A percentile compares a stretch with the other conserved stretches of the same genome.
Conservation (phyloP, 2,329 filamentous ascomycete species). For the Rosellinia necatrix region DNA sequence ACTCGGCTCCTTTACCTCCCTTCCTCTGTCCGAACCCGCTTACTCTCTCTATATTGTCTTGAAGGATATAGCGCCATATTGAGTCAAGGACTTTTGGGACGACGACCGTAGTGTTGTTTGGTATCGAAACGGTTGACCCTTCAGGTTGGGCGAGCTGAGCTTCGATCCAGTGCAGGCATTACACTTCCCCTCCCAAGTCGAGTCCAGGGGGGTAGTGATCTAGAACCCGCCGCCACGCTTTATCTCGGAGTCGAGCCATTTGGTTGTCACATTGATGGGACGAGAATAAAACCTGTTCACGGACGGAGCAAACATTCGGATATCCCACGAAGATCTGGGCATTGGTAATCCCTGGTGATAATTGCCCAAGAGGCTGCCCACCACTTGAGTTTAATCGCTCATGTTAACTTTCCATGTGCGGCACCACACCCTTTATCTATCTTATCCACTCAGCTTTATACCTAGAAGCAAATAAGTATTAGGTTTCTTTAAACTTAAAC, state of each 20-base stretch:
- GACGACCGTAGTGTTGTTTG: background rate
- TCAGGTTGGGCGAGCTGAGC: background rate
- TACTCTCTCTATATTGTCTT: background rate
- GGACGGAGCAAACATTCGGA: slow-evolving; percentile 11
- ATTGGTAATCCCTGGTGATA: slow-evolving; percentile 12
- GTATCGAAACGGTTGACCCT: background rate
- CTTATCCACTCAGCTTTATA: background rate
- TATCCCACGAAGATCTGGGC: slow-evolving; percentile 1
- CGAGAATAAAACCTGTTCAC: background rate
- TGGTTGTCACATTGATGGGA: background rate
- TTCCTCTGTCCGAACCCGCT: background rate
- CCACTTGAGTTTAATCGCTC: slow-evolving; percentile 13
- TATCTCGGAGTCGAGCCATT: slow-evolving; percentile 5
- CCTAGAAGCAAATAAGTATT: slow-evolving; percentile 1
- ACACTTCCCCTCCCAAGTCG: background rate
- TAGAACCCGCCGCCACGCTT: no score
- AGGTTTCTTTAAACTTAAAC: slow-evolving; percentile 2
- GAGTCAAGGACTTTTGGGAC: background rate
- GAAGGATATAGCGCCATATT: background rate
- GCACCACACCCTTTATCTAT: background rate
- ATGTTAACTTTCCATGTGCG: background rate
- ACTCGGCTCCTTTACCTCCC: background rate
- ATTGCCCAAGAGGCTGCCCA: background rate
- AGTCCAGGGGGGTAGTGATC: no score
- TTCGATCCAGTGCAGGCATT: background rate